Evolutionary conservation across 2,329 filamentous ascomycete species (phyloP).

Genomic region (Penicillium olsonii): DNA sequence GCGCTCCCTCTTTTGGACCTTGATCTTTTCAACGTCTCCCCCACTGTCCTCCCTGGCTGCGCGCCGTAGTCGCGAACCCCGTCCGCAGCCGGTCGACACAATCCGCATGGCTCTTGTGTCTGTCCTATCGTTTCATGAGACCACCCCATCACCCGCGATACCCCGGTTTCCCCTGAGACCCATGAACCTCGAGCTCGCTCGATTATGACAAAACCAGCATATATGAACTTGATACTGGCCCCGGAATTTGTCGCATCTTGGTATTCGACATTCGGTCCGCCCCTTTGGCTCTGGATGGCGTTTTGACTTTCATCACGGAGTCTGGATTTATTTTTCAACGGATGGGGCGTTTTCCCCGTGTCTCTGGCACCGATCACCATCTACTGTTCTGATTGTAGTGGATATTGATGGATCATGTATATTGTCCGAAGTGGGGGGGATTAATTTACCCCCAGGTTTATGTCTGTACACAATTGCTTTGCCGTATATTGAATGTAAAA

Average conservation of each 20-base stretch:
- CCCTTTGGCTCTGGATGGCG: slow-evolving; percentile 5
- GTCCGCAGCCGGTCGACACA: slow-evolving; percentile 2
- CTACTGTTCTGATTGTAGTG: slow-evolving; percentile 4
- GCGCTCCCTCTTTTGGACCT: not conserved
- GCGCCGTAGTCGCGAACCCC: not conserved
- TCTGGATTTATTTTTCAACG: not conserved
- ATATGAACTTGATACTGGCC: slow-evolving; percentile 7
- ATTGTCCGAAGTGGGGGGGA: slow-evolving; percentile 5
- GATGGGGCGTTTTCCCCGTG: not conserved
- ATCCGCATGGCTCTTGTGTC: slow-evolving; percentile 13
- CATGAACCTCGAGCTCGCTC: slow-evolving; percentile 10
- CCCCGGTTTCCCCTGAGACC: slow-evolving; percentile 1
- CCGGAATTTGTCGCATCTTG: not conserved
- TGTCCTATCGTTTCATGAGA: slow-evolving; percentile 11
- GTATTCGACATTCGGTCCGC: slow-evolving; percentile 1
- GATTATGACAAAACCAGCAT: slow-evolving; percentile 9
- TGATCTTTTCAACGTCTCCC: not conserved
- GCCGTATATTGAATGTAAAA: slow-evolving; percentile 2
- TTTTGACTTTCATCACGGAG: not conserved
- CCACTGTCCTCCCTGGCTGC: not conserved
- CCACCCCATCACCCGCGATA: not conserved
- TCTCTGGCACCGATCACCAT: not conserved
- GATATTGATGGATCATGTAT: slow-evolving; percentile 6
- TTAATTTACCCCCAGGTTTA: slow-evolving; percentile 3
- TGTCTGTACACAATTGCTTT: slow-evolving; percentile 14